Evolutionary conservation across 495 filamentous ascomycete genomes (phyloP).

Genomic region (Jackrogersella minutella): DNA sequence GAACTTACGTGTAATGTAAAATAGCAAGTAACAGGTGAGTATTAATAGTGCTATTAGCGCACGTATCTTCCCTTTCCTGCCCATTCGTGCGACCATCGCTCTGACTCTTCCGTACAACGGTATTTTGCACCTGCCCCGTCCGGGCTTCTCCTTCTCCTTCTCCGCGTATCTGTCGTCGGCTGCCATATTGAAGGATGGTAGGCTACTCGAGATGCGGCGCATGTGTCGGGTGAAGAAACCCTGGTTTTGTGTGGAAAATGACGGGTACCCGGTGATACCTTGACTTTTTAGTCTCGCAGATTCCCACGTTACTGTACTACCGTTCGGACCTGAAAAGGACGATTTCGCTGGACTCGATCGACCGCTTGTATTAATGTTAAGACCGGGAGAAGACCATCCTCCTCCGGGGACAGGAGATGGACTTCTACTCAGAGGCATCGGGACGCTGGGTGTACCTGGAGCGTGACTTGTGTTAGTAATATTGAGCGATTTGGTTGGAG

Average conservation of each 20-base stretch:
- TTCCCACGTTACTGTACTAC: slow-evolving; percentile 77
- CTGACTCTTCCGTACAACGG: slow-evolving; percentile 51
- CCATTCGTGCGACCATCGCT: slow-evolving; percentile 50
- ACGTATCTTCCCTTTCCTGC: slow-evolving; percentile 64
- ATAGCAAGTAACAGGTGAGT: slow-evolving; percentile 69
- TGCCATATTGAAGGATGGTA: slow-evolving; percentile 71
- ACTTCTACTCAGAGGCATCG: slow-evolving; percentile 86
- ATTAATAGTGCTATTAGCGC: slow-evolving; percentile 65
- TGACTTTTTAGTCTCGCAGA: slow-evolving; percentile 77
- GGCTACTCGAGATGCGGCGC: slow-evolving; percentile 72
- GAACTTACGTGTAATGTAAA: slow-evolving; percentile 72
- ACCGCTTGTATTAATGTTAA: slow-evolving; percentile 72
- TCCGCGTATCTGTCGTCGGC: slow-evolving; percentile 63
- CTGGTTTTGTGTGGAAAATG: slow-evolving; percentile 78
- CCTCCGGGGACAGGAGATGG: slow-evolving; percentile 81
- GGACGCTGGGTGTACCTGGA: slow-evolving; percentile 55
- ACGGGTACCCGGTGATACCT: slow-evolving; percentile 74
- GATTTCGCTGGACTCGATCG: slow-evolving; percentile 67
- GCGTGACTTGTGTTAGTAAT: slow-evolving; percentile 23
- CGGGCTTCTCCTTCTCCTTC: slow-evolving; percentile 85
- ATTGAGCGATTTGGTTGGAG: slow-evolving; percentile 3
- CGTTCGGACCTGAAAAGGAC: slow-evolving; percentile 57
- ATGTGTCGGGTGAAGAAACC: slow-evolving; percentile 85
- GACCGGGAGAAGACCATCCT: slow-evolving; percentile 87
- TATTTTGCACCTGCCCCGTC: slow-evolving; percentile 55